Evolutionary conservation across 169 alveolate genomes (phyloP).

Genomic region (Plasmodium relictum): DNA sequence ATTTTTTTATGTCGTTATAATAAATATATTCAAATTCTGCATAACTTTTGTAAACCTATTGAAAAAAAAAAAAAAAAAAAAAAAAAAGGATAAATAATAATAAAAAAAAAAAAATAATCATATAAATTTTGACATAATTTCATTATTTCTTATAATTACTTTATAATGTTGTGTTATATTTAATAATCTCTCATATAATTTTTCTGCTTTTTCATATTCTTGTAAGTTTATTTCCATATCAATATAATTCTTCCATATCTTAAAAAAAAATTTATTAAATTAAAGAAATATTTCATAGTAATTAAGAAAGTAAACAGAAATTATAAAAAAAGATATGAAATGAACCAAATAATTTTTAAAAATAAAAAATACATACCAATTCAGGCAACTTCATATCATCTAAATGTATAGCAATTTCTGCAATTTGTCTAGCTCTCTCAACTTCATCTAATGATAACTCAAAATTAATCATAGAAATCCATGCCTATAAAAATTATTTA

Average conservation of each 20-base stretch:
- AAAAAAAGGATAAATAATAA: conserved; percentile 1
- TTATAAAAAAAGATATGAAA: not conserved
- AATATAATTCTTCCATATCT: conserved; percentile 89
- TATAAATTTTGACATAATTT: not conserved
- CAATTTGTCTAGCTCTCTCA: conserved; percentile 92
- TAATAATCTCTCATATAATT: conserved; percentile 91
- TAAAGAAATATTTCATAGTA: not conserved
- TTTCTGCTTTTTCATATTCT: conserved; percentile 88
- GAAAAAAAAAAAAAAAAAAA: conserved; percentile 5
- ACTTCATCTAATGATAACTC: conserved; percentile 92
- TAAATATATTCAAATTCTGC: conserved; percentile 83
- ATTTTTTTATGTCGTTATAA: conserved; percentile 77
- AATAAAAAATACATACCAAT: conserved; percentile 53
- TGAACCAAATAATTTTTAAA: not conserved
- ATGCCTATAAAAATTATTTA: conserved; percentile 81
- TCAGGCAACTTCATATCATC: conserved; percentile 95
- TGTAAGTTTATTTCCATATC: conserved; percentile 86
- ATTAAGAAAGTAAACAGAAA: not conserved
- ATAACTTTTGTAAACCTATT: conserved; percentile 83
- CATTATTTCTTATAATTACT: conserved; percentile 59
- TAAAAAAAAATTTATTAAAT: not conserved
- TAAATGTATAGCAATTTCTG: conserved; percentile 91
- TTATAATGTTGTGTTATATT: conserved; percentile 94
- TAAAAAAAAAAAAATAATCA: not conserved
- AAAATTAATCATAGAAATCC: conserved; percentile 92